These are phyloP conservation scores for Sugiyamaella qingdaonensis DNA, from an alignment of 805 yeast species.

Conservation along the genomic window DNA sequence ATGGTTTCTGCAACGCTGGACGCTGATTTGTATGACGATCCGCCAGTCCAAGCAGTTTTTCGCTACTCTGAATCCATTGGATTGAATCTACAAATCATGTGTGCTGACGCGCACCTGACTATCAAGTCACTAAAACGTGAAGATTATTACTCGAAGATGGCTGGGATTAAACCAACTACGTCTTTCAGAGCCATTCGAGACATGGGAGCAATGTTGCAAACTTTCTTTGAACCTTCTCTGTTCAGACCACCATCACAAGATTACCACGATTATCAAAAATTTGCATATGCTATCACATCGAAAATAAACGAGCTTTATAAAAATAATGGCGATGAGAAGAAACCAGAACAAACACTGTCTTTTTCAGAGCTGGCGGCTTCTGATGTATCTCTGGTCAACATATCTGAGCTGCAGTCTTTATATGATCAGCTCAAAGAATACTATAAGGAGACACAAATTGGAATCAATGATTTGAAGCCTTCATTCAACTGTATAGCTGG, in stretches of 20 bases:
- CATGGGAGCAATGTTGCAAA: too few relatives aligned
- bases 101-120: background rate
- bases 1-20: background rate
- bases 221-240: background rate
- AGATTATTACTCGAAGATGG: too few relatives aligned
- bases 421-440: background rate
- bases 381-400: background rate
- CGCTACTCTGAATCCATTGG: background rate
- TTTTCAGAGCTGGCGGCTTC: background rate
- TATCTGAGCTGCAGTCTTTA: background rate
- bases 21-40: background rate
- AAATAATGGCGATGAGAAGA: background rate
- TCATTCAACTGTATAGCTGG: background rate
- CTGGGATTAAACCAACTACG: too few relatives aligned
- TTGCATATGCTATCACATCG: background rate
- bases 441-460: background rate
- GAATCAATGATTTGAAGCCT: background rate
- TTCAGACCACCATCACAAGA: background rate
- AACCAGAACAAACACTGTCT: background rate
- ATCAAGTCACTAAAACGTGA: background rate
- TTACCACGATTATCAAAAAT: background rate
- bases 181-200: too few relatives aligned
- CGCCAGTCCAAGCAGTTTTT: background rate
- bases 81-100: background rate
- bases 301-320: background rate